These are phyloP conservation scores for Apiospora hydei DNA, from an alignment of 2,329 filamentous ascomycete species.

Conservation along the genomic window DNA sequence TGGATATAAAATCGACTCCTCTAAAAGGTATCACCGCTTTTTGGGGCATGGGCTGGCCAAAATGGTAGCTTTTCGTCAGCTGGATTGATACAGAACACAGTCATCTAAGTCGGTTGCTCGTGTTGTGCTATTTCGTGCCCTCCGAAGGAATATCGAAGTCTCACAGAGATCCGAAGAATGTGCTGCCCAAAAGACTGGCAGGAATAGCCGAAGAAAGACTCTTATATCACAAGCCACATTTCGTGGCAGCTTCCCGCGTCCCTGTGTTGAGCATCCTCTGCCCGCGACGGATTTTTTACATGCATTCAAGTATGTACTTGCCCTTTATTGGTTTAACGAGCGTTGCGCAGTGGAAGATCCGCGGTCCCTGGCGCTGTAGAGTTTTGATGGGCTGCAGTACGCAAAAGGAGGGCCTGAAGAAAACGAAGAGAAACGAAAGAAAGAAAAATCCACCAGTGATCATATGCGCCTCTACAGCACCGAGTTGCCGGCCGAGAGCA, in stretches of 20 bases:
- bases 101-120: not conserved
- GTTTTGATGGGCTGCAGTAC: not conserved
- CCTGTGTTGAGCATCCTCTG: not conserved
- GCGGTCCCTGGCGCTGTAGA: not conserved
- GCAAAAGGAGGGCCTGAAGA: not conserved
- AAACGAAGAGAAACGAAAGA: too few relatives aligned
- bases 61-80: not conserved
- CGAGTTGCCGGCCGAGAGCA: not conserved
- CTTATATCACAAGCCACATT: conserved; percentile 12
- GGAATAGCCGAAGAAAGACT: conserved; percentile 7
- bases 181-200: not conserved
- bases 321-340: not conserved
- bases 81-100: not conserved
- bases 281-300: conserved; percentile 4
- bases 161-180: not conserved
- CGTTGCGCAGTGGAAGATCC: not conserved
- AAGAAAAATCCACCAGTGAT: too few relatives aligned
- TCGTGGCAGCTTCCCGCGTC: not conserved
- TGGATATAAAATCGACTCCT: not conserved
- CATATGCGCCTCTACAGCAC: too few relatives aligned
- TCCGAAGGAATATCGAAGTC: not conserved
- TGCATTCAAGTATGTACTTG: not conserved
- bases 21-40: not conserved
- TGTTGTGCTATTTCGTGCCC: not conserved
- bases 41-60: not conserved